Evolutionary conservation across 495 filamentous ascomycete genomes (phyloP), one percentile per base, ranked within the genome.

Genomic region (Penicillium turbatum): DNA sequence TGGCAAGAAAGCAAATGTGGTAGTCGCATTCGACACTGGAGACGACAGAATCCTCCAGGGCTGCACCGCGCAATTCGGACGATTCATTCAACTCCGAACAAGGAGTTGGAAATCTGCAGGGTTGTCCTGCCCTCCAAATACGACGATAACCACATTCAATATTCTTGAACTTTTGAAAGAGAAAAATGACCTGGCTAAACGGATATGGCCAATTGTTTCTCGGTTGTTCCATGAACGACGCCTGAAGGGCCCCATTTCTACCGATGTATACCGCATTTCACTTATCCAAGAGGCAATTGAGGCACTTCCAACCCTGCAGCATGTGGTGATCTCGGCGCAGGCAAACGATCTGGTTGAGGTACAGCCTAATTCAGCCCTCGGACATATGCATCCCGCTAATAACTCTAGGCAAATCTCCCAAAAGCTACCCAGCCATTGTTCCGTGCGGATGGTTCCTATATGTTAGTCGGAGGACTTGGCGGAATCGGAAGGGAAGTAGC

Each of bases 381-480:
- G 4, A 12, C 1, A 32, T 1, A 17, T 17, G 15, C 1, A 1
- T 6, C 19, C 4, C 30, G 21, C 55, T 55, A 10, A 62, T 6
- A 9, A 4, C 15, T 37, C n/a, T n/a, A 62, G 60, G 31, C 27
- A 17, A 47, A 31, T 0, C 19, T 53, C 5, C 43, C 53, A 0
- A 56, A 42, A 1, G 1, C 13, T 6, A 13, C 40, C 0, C 30
- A 24, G 11, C 17, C 17, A 10, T 26, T 62, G 27, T 50, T 71
- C 55, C 19, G 7, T 29, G 15, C 21, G 2, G 43, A 55, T 37
- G 60, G 45, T n/a, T 48, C 57, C 37, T 62, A 61, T 35, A 32
- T 60, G 30, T 29, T 68, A 7, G 48, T 62, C 10, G 64, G 56
- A 16, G 62, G 66, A 12, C 54, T 69, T 10, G 54, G 60, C 5